phyloP scores from a whole-genome alignment of 2,329 filamentous ascomycete genomes.

The Akanthomyces uredinophilus region DNA sequence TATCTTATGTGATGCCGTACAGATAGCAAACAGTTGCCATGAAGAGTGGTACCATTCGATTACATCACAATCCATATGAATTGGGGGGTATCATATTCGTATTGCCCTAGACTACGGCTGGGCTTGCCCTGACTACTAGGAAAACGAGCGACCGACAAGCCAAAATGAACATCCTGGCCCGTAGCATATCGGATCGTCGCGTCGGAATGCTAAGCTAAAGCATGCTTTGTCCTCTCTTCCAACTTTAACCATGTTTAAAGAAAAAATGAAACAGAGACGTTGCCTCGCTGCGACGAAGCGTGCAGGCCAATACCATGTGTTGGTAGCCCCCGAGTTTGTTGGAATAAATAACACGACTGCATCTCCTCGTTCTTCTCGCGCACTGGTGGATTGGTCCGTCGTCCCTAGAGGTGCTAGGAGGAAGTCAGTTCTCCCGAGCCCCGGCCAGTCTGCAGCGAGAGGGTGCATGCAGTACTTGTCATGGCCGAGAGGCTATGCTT shows the following conservation, averaged over 20 bases:
- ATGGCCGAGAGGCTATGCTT: conserved; percentile 16
- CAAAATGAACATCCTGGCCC: conserved; percentile 26
- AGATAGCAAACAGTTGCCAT: too few species aligned
- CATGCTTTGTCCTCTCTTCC: conserved; percentile 1
- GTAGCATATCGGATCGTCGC: conserved; percentile 24
- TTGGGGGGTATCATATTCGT: conserved; percentile 16
- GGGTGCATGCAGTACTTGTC: background rate
- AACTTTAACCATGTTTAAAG: background rate
- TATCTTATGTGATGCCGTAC: too few species aligned
- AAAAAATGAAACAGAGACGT: background rate
- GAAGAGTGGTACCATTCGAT: too few species aligned
- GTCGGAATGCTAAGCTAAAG: conserved; percentile 10
- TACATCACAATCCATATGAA: too few species aligned
- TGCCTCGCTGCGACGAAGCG: conserved; percentile 4
- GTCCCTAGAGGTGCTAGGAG: conserved; percentile 19
- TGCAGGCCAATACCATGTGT: conserved; percentile 2
- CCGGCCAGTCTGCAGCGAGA: conserved; percentile 18
- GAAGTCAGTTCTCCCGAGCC: conserved; percentile 26
- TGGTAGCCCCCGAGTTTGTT: conserved; percentile 7
- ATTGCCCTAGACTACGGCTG: conserved; percentile 32
- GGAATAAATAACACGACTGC: conserved; percentile 17
- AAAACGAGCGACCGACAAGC: conserved; percentile 32
- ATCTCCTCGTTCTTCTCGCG: conserved; percentile 16
- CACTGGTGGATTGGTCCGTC: conserved; percentile 23
- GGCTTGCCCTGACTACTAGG: conserved; percentile 26